Conservation (phyloP, 2,329 filamentous ascomycete species). For the Claviceps purpurea region DNA sequence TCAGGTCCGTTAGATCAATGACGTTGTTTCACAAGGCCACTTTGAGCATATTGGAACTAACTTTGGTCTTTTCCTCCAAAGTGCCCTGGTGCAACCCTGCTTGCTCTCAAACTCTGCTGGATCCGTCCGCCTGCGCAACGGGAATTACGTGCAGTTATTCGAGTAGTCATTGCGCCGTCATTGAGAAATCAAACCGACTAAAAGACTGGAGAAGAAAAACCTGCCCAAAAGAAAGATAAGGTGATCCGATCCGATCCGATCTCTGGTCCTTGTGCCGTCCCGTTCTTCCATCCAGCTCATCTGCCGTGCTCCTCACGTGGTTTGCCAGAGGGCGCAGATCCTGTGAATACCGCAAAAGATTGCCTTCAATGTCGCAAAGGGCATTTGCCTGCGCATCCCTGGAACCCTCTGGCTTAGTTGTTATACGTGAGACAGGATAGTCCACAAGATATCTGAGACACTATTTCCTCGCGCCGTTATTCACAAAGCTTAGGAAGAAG, state of each 20-base stretch:
- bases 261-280: neutral
- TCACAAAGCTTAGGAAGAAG: neutral
- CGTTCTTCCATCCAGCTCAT: neutral
- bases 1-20: neutral
- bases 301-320: neutral
- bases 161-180: neutral
- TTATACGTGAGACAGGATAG: conserved; percentile 2
- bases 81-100: neutral
- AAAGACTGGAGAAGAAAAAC: neutral
- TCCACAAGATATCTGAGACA: neutral
- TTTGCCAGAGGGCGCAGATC: neutral
- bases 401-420: neutral
- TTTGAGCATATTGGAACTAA: neutral
- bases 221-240: neutral
- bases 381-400: neutral
- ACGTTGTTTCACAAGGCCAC: neutral
- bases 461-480: neutral
- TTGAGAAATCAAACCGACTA: neutral
- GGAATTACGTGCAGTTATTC: neutral
- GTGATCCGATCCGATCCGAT: too few relatives aligned
- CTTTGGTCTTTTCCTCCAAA: neutral
- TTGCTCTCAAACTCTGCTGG: neutral
- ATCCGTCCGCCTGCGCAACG: neutral
- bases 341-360: neutral
- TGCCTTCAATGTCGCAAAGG: neutral